A percentile compares a stretch with the other conserved stretches of the same genome.
phyloP scores from a whole-genome alignment of 192 early-diverging fungal species.

The Polychytrium aggregatum region DNA sequence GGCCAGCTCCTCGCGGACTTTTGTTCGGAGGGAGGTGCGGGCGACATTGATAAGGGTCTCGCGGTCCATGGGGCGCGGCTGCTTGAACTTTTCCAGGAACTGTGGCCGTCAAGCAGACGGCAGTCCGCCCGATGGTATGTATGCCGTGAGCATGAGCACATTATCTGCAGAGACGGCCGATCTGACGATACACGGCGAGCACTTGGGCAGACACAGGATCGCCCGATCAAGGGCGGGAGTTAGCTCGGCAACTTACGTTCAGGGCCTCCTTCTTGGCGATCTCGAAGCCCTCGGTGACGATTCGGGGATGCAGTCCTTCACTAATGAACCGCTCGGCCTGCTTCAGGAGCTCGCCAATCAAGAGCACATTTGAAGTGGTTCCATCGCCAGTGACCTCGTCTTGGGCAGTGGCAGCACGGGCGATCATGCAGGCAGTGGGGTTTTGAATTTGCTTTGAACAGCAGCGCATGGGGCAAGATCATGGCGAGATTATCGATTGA shows the following conservation, averaged over 20 bases:
- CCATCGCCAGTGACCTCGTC: constrained; percentile 99
- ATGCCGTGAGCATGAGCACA: no score
- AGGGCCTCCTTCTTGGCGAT: constrained; percentile 92
- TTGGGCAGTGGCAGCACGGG: constrained; percentile 95
- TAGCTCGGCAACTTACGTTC: constrained; percentile 27
- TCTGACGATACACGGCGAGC: neutral
- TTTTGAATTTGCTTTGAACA: constrained; percentile 92
- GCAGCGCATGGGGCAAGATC: no score
- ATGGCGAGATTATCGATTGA: no score
- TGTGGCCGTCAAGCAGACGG: no score
- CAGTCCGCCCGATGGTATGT: no score
- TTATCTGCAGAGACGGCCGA: no score
- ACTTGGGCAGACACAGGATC: no score
- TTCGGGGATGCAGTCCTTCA: constrained; percentile 93
- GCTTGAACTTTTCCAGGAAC: constrained; percentile 87
- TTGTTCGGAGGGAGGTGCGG: constrained; percentile 91
- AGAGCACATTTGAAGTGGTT: constrained; percentile 91
- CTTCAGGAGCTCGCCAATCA: constrained; percentile 95
- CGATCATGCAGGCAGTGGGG: constrained; percentile 98
- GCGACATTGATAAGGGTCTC: constrained; percentile 82
- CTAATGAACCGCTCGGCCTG: constrained; percentile 85
- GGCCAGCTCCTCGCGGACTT: constrained; percentile 83
- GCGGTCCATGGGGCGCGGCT: constrained; percentile 70
- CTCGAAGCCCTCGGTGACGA: constrained; percentile 95
- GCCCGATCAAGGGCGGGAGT: no score